Conservation (phyloP, 78 protist species). For the Dictyostelium firmibasis region DNA sequence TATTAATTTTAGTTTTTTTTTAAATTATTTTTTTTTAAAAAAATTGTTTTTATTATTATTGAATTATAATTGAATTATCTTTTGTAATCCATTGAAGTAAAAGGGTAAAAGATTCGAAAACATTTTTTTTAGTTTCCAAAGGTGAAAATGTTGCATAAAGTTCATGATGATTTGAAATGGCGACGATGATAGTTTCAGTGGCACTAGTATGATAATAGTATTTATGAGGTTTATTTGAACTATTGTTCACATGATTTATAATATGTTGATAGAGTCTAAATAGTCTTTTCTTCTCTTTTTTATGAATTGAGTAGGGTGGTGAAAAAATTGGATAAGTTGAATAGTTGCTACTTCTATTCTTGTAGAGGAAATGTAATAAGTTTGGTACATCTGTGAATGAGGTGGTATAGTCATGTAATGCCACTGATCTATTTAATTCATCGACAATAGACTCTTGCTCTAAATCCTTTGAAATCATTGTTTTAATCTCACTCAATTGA, state of each 20-base stretch:
- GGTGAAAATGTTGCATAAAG: conserved; percentile 81
- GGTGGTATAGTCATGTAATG: conserved; percentile 26
- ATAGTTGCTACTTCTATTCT: conserved; percentile 25
- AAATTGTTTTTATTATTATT: not conserved
- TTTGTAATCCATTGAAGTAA: conserved; percentile 80
- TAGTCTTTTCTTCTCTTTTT: conserved; percentile 67
- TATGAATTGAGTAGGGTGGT: conserved; percentile 50
- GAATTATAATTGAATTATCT: conserved; percentile 13
- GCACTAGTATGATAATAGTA: conserved; percentile 70
- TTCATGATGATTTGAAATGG: conserved; percentile 61
- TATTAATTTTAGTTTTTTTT: not conserved
- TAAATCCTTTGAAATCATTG: conserved; percentile 31
- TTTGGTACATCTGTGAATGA: conserved; percentile 24
- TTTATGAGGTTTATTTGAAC: conserved; percentile 69
- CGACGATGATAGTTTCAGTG: conserved; percentile 73
- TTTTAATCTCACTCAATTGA: conserved; percentile 49
- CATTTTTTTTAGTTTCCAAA: conserved; percentile 54
- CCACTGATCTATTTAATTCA: conserved; percentile 67
- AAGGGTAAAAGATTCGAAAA: conserved; percentile 34
- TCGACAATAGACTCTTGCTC: conserved; percentile 28
- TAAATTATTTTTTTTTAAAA: not conserved
- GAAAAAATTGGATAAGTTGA: conserved; percentile 53
- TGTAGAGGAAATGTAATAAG: conserved; percentile 73
- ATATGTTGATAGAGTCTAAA: conserved; percentile 79
- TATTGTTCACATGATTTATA: conserved; percentile 32